Evolutionary conservation across 257 asterid species (phyloP).

Genomic region (Penstemon eatonii): DNA sequence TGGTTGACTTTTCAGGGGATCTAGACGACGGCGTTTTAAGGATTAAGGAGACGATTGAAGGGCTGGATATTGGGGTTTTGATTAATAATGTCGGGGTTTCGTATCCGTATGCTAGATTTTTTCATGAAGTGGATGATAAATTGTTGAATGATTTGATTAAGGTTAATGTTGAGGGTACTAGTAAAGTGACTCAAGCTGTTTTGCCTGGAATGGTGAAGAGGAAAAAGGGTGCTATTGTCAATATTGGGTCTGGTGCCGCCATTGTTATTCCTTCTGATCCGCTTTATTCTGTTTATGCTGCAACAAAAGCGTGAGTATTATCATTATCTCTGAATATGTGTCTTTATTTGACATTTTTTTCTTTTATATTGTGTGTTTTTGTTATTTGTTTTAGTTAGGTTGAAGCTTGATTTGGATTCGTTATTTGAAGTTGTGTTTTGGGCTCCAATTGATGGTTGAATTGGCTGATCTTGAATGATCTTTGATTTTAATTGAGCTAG

Average conservation of each 20-base stretch:
- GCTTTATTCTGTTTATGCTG: constrained; percentile 93
- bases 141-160: constrained; percentile 70
- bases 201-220: constrained; percentile 83
- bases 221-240: constrained; percentile 89
- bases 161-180: constrained; percentile 88
- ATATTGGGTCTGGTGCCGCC: constrained; percentile 95
- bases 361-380: neutral
- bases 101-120: constrained; percentile 87
- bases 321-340: neutral
- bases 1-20: constrained; percentile 88
- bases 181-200: constrained; percentile 82
- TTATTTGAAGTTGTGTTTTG: too few species aligned
- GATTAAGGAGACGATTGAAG: constrained; percentile 66
- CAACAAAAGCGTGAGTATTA: constrained; percentile 87
- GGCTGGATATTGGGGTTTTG: constrained; percentile 78
- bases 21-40: constrained; percentile 66
- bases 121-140: constrained; percentile 91
- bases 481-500: neutral
- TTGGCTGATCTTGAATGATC: too few species aligned
- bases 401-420: neutral
- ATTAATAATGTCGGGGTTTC: constrained; percentile 88
- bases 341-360: neutral
- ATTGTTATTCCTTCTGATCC: constrained; percentile 90
- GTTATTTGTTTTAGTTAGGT: neutral
- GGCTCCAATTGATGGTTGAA: too few species aligned